Conservation (phyloP, 1,284 basidiomycete genomes). For the Boletus sp. region DNA sequence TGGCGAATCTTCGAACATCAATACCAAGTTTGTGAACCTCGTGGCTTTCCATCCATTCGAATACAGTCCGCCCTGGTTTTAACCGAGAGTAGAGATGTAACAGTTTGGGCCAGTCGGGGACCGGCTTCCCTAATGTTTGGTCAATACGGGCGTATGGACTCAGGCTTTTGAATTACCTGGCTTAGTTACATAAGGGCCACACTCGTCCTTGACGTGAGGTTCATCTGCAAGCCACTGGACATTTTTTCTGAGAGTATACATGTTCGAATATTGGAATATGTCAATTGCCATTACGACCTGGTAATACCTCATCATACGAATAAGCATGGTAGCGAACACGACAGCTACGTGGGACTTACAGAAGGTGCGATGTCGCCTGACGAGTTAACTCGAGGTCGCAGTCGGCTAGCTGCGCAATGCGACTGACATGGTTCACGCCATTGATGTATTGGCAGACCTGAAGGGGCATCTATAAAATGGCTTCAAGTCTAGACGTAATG, state of each 20-base stretch:
- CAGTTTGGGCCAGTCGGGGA: slow-evolving; percentile 80
- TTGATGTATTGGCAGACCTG: slow-evolving; percentile 81
- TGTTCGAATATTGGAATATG: slow-evolving; percentile 97
- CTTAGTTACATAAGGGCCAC: slow-evolving; percentile 83
- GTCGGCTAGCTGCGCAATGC: slow-evolving; percentile 89
- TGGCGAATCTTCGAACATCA: slow-evolving; percentile 92
- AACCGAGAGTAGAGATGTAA: slow-evolving; percentile 84
- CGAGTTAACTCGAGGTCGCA: slow-evolving; percentile 83
- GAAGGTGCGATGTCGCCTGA: slow-evolving; percentile 86
- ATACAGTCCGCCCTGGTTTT: slow-evolving; percentile 80
- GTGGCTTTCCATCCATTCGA: slow-evolving; percentile 86
- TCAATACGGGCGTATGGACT: slow-evolving; percentile 6
- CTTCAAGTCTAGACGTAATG: not conserved
- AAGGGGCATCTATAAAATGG: slow-evolving; percentile 2
- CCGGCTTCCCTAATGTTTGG: slow-evolving; percentile 39
- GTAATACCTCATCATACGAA: slow-evolving; percentile 64
- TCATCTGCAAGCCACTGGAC: slow-evolving; percentile 85
- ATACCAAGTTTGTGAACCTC: slow-evolving; percentile 72
- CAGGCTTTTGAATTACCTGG: slow-evolving; percentile 44
- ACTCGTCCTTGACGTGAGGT: slow-evolving; percentile 79
- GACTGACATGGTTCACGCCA: slow-evolving; percentile 86
- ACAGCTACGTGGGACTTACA: slow-evolving; percentile 49
- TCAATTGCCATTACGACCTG: slow-evolving; percentile 95
- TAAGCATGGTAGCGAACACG: not conserved
- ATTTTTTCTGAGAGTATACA: slow-evolving; percentile 86